A percentile compares a stretch with the other conserved stretches of the same genome.
Conservation (phyloP, 23 red algal genomes). For the Agarophyton chilense region DNA sequence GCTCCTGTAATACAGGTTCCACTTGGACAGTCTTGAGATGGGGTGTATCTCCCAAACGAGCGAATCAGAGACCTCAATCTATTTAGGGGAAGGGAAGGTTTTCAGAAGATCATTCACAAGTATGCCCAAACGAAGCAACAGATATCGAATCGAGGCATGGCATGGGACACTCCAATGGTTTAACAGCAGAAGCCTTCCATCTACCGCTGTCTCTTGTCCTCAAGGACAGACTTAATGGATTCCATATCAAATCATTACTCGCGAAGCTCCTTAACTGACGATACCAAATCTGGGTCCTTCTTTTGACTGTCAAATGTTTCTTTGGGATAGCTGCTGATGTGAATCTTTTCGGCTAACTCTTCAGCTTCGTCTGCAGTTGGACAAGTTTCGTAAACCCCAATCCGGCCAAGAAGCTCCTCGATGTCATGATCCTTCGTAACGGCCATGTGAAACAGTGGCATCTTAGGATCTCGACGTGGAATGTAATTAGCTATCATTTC, state of each 20-base stretch:
- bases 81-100: too few relatives aligned
- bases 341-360: background rate
- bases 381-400: background rate
- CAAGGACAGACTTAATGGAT: background rate
- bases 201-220: background rate
- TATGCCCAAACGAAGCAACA: slow-evolving; percentile 33
- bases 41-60: too few relatives aligned
- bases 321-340: background rate
- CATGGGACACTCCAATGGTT: background rate
- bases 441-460: too few relatives aligned
- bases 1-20: slow-evolving; percentile 81
- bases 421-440: background rate
- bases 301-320: background rate
- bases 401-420: background rate
- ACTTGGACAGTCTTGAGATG: too few relatives aligned
- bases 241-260: background rate
- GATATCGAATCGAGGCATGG: background rate
- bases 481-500: slow-evolving; percentile 45
- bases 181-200: background rate
- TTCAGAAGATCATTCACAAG: slow-evolving; percentile 49
- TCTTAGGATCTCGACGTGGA: background rate
- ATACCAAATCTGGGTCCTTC: slow-evolving; percentile 1
- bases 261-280: background rate
- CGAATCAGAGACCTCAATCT: too few relatives aligned
- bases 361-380: too few relatives aligned